Evolutionary conservation across 2,329 filamentous ascomycete species (phyloP), one percentile per base, ranked within the genome.

Genomic region (Colletotrichum navitas): DNA sequence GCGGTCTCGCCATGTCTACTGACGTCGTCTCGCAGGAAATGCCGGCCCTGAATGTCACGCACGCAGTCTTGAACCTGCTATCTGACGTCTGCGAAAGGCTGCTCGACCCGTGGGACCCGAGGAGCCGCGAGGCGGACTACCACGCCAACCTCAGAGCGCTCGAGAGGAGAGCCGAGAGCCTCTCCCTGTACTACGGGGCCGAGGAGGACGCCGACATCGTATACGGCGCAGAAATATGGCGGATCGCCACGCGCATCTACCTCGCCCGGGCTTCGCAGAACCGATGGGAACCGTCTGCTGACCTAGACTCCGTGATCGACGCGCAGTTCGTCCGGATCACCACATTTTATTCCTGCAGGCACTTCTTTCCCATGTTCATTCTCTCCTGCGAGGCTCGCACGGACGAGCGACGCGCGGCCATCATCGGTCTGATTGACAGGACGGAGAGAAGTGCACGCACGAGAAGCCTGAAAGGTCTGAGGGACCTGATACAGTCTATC

Each of bases 341-440:
- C 71, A 1, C 79, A 78, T 47, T 36, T 68, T 5, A 76, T 49
- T 24, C 66, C 14, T 82, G 80, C 36, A 64, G 74, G 12, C 80
- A 80, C 68, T 78, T 80, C 65, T 82, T 82, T 5, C 81, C 81
- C 0, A 51, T 82, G 1, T 75, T 81, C 21, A 79, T 82, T 26
- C 58, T 82, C 0, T 78, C 77, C 14, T 81, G 80, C 69, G 80
- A 82, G 74, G 78, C 81, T 18, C 73, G 75, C 8, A 78, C 73
- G 3, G 81, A 82, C 6, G 77, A 79, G 45, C 78, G 78, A n/a
- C 73, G 80, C n/a, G 65, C 71, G 0, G 70, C 74, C 2, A 77
- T 81, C 3, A 66, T 81, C 3, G 72, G 74, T 10, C n/a, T 82
- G 16, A 77, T 82, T 7, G 75, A 77, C 0, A 75, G 77, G 16